These are phyloP conservation scores for Plectosphaerella plurivora DNA, from an alignment of 2,329 filamentous ascomycete genomes.

Conservation along the genomic window DNA sequence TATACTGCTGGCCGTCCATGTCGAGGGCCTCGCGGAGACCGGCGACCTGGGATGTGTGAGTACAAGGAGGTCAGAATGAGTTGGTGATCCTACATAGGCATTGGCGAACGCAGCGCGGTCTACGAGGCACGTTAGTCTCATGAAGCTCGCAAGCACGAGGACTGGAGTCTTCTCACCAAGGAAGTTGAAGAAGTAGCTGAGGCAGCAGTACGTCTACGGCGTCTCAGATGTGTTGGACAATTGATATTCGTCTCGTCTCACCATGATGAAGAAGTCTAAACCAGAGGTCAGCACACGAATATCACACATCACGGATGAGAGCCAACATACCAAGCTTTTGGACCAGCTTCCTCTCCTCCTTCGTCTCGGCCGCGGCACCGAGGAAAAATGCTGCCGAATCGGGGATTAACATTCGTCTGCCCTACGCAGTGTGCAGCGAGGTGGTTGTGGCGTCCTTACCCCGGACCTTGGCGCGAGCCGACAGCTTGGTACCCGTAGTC, in stretches of 20 bases:
- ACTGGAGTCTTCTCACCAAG: conserved; percentile 26
- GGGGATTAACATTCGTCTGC: not conserved
- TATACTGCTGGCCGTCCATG: conserved; percentile 56
- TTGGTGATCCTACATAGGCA: conserved; percentile 6
- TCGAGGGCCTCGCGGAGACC: conserved; percentile 52
- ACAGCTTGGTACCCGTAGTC: too few species aligned
- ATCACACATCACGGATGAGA: fast-evolving
- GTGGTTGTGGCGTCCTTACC: too few species aligned
- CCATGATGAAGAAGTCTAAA: conserved; percentile 26
- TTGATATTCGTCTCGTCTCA: not conserved
- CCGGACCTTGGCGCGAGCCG: too few species aligned
- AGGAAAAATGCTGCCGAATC: conserved; percentile 11
- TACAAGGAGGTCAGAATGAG: not conserved
- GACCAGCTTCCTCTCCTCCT: conserved; percentile 21
- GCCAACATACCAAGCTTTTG: conserved; percentile 18
- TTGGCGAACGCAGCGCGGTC: conserved; percentile 12
- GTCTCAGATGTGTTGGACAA: not conserved
- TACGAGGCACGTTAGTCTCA: not conserved
- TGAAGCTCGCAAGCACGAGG: too few species aligned
- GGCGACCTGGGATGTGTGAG: conserved; percentile 31
- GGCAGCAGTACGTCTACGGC: conserved; percentile 24
- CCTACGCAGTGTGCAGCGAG: too few species aligned
- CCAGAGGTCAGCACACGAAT: not conserved
- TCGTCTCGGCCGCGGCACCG: conserved; percentile 7
- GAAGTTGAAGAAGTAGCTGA: conserved; percentile 30